Evolutionary conservation across 345 rosid genomes (phyloP), one percentile per base, ranked within the genome.

Genomic region (Salix dunnii): DNA sequence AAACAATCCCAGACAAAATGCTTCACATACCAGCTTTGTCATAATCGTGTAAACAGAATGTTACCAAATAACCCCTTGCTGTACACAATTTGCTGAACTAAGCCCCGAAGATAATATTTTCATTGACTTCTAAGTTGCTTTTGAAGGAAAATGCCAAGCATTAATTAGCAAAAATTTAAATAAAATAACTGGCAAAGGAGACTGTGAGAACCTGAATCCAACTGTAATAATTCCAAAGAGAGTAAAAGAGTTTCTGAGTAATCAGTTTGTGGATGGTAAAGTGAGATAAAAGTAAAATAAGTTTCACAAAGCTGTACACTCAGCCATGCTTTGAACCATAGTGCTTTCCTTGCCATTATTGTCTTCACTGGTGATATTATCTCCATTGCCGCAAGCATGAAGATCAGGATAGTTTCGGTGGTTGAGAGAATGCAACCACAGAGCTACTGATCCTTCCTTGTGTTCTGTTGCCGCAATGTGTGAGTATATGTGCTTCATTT

Each of bases 361-460:
- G 42, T 51, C 58, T 51, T 51, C 58, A 51, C 23, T 20, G 9
- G 7, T 35, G 70, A 36, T 35, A 5, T 67, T 10, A 0, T 55
- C 76, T 75, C 68, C 77, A 27, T 40, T 51, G 78, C 55, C 27
- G 20, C 18, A 67, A 31, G 40, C 62, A 33, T 63, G 81, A 64
- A 93, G 83, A 84, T 91, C 94, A 4, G 97, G 91, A 81, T 90
- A 93, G 84, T 96, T 96, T 75, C 97, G 80, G 80, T 87, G 77
- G 82, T 96, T 93, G 74, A 96, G 68, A 4, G 99, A 96, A 88
- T 93, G 99, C 90, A 96, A 84, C 99, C 99, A 96, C 71, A 96
- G 82, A 20, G 86, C 95, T 18, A 93, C 95, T 8, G 75, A 81
- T 80, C 97, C 98, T 74, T 92, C 97, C 85, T 91, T 91, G 42